Percentiles rank a stretch among this genome's conserved stretches.
These are phyloP conservation scores for Sicyos edulis DNA, from an alignment of 306 rosid genomes.

Conservation along the genomic window DNA sequence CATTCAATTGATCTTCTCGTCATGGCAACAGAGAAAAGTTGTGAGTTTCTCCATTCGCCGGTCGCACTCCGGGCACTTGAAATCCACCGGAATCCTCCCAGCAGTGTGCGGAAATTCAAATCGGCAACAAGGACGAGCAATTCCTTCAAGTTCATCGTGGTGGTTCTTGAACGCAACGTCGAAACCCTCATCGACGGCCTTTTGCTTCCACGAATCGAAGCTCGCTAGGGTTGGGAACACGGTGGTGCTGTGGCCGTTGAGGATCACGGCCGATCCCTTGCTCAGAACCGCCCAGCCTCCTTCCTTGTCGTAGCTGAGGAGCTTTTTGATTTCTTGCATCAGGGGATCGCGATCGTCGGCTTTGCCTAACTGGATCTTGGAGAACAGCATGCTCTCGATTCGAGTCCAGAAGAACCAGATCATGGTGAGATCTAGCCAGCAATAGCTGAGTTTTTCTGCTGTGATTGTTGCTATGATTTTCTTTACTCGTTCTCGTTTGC, in stretches of 20 bases:
- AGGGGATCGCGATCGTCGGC: slow-evolving; percentile 33
- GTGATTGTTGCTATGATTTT: slow-evolving; percentile 27
- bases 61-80: slow-evolving; percentile 25
- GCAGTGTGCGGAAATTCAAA: slow-evolving; percentile 17
- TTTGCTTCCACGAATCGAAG: slow-evolving; percentile 39
- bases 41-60: slow-evolving; percentile 44
- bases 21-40: slow-evolving; percentile 53
- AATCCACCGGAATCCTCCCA: slow-evolving; percentile 17
- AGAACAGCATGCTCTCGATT: slow-evolving; percentile 57
- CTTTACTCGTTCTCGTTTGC: slow-evolving; percentile 40
- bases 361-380: slow-evolving; percentile 45
- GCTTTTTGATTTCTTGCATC: slow-evolving; percentile 44
- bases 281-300: slow-evolving; percentile 47
- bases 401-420: slow-evolving; percentile 67
- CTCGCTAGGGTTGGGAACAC: slow-evolving; percentile 32
- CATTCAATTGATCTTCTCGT: slow-evolving; percentile 20
- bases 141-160: slow-evolving; percentile 27
- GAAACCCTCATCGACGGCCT: slow-evolving; percentile 33
- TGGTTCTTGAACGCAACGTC: slow-evolving; percentile 34
- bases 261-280: slow-evolving; percentile 34
- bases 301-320: slow-evolving; percentile 46
- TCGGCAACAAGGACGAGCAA: slow-evolving; percentile 21
- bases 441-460: slow-evolving; percentile 33
- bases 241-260: slow-evolving; percentile 39
- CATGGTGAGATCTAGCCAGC: slow-evolving; percentile 47